Base-by-base conservation (phyloP, 176 grass and related monocot genomes). In the Avena atlantica region DNA sequence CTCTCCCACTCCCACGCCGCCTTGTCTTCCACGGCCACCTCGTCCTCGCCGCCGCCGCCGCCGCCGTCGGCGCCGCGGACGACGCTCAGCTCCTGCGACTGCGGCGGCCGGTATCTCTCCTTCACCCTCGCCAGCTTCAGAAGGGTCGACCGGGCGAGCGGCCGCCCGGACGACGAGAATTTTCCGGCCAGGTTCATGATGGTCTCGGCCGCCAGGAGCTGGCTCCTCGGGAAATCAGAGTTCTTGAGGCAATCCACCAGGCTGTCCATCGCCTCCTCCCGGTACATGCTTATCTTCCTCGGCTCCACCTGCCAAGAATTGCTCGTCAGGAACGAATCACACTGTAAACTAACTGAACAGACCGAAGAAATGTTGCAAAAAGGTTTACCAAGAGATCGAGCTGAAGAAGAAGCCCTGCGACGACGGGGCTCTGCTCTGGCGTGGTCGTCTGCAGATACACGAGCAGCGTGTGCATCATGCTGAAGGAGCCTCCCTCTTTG, bases 221-320 rank as follows among this genome's bases (percentile, higher is more conserved):
- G 93, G 78, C 77, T 90, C 34, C 90, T 74, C 3, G 90, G 90
- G 3, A 84, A 92, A 57, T 92, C 88, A 2, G 48, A 31, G 86
- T 88, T 92, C 85, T 82, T 95, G 14, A 95, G 93, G 88, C 90
- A 84, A 67, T 84, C 74, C 8, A 88, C 79, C 0, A 91, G 89
- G 89, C 76, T 81, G 50, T 91, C 89, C 76, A 95, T 27, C 2
- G 90, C 90, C 76, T 95, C 93, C 78, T 95, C 93, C 2, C 89
- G 74, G 67, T 95, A 95, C 79, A 95, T 88, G 77, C 90, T 94
- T 5, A 90, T 90, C 84, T 95, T 95, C 80, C 90, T 92, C 81
- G 90, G 93, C 53, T 95, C 90, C 53, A 92, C 86, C 92, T 86
- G 59, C 5, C 4, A 8, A 71, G 11, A 12, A 14, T 70, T 70